Evolutionary conservation across 2,329 filamentous ascomycete species (phyloP), one percentile per base, ranked within the genome.

Genomic region (Dothidotthia symphoricarpi): DNA sequence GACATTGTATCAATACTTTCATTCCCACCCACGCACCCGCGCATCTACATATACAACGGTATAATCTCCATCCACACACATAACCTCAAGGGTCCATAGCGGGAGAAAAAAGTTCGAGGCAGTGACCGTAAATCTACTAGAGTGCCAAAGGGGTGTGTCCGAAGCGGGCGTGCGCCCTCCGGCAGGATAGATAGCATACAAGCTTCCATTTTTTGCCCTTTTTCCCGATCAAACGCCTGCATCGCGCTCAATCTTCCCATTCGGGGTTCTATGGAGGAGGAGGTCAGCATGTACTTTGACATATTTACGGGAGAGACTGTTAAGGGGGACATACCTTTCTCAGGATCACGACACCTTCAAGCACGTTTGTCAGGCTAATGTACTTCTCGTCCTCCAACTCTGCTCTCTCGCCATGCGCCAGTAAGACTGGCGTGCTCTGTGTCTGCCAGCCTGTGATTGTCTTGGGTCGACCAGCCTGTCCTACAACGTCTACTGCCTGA

Each of bases 371-470:
- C 62, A 98, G 73, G 69, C 86, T 88, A 50, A 97, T 84, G 67
- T 97, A 98, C 72, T 98, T 84, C 72, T 98, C 93, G 60, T 98
- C 93, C 69, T 98, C 93, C 34, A 98, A 75, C 75, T 98, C 93
- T 8, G 93, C 93, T 58, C 94, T 80, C 75, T 98, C 93, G 19
- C 94, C 93, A 62, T 95, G 85, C n/a, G 88, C 85, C 57, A 98
- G 74, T 42, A 98, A 75, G 31, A 98, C 93, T 1, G 93, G 93
- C n/a, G 93, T 98, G 73, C 88, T 96, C 75, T 98, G 93, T 51
- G 93, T 98, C 72, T 98, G 93, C 93, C 93, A 98, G 36, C 93
- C 93, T 8, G 93, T 98, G 59, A 98, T 98, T 2, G 93, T 98
- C 83, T 98, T 97, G 53, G 93, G 93, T 47, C 91, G 81, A 65